These are phyloP conservation scores for Neofusicoccum cordaticola DNA, from an alignment of 2,329 filamentous ascomycete species.

Conservation along the genomic window DNA sequence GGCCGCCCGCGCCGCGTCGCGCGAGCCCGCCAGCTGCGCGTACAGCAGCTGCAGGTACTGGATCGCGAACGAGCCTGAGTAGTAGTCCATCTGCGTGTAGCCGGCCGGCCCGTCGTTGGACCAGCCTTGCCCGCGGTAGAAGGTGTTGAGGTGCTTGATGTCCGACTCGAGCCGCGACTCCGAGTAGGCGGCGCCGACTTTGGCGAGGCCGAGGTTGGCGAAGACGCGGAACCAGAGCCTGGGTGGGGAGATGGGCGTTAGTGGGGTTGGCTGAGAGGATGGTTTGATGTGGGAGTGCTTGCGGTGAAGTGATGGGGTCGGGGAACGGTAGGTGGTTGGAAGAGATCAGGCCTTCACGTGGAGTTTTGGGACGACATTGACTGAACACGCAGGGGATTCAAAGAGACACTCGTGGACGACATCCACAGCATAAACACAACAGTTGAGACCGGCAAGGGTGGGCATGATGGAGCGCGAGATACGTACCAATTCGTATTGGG, in stretches of 20 bases:
- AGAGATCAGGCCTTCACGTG: no score
- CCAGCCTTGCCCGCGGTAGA: conserved; percentile 80
- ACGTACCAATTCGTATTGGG: conserved; percentile 62
- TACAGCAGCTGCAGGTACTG: conserved; percentile 78
- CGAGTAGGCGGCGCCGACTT: conserved; percentile 69
- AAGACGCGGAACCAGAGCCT: conserved; percentile 78
- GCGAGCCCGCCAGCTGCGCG: conserved; percentile 64
- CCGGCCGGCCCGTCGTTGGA: conserved; percentile 76
- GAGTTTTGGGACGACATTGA: no score
- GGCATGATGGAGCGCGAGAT: neutral
- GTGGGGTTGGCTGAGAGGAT: conserved; percentile 44
- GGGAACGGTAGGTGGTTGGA: no score
- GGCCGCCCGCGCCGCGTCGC: conserved; percentile 62
- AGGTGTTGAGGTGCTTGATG: conserved; percentile 74
- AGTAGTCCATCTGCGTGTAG: conserved; percentile 83
- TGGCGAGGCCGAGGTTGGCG: conserved; percentile 73
- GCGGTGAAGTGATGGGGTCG: neutral
- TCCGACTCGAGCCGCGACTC: conserved; percentile 69
- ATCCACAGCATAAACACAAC: no score
- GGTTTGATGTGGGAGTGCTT: neutral
- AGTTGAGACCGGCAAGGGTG: neutral
- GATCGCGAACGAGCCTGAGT: conserved; percentile 78
- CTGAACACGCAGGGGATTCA: no score
- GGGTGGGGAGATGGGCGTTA: conserved; percentile 54
- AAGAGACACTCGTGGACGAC: no score